Base-by-base conservation (phyloP, 1,284 basidiomycete species). In the Cryptococcus jaspeensis region DNA sequence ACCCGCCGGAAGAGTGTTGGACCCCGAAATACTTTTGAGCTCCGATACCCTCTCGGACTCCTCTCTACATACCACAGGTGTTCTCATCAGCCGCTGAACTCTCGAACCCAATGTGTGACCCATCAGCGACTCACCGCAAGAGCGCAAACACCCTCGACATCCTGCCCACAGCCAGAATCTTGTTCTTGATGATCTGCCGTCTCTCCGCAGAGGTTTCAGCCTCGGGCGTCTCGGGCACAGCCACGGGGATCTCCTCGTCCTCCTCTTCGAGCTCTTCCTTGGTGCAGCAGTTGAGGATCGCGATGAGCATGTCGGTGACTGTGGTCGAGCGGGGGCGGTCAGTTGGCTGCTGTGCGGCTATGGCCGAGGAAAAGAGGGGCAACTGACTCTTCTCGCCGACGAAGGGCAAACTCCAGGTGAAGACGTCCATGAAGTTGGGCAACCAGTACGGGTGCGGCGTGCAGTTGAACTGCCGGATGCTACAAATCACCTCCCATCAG, bases 371-470 rank as follows among this genome's bases (percentile, higher is more conserved):
- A 28, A 36, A 37, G n/a, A n/a, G 7, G 37, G 46, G 49, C 13
- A 45, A 35, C 86, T 65, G 61, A 93, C 90, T 95, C 80, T 96
- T 96, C 76, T 96, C 93, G 58, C 92, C 95, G 2, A 99, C 96
- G 73, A 99, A 99, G 0, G 95, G 96, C 64, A 99, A 79, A 82
- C 89, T 92, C 96, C 96, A 99, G 1, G 95, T 98, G 76, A 99
- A 99, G 39, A 91, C 95, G 74, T 99, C 92, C 90, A 98, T 97
- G 69, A 98, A 98, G 80, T 98, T 99, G 2, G 95, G 95, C 41
- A 99, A 80, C 90, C 90, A 93, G 76, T 96, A 96, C 4, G 92
- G 92, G 75, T 96, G 92, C 15, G 92, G 92, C 5, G 89, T 93
- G 74, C 89, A 92, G 78, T 95, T 96, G 82, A 95, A 96, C 75